Base-by-base conservation (phyloP, 2,329 filamentous ascomycete species). In the Diaporthe sp. region DNA sequence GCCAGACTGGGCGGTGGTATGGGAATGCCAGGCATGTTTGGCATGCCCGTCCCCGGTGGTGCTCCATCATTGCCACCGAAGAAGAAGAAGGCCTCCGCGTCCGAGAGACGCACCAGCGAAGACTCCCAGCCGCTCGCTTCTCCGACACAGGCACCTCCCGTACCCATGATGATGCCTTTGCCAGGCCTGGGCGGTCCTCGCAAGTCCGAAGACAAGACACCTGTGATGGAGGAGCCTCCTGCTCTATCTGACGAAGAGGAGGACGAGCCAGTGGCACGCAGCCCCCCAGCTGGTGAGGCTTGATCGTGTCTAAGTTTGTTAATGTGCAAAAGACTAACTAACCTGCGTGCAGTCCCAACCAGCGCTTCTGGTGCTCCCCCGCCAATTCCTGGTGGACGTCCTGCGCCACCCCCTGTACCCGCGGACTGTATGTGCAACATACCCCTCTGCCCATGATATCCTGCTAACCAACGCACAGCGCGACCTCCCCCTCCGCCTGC, bases 1-100 rank as follows among this genome's bases (percentile, higher is more conserved):
- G 97, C 97, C 61, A 98, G 98, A 86, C 97, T 99, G 94, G 98
- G 96, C 79, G 96, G 96, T 73, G 96, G 96, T 31, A 98, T 98
- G 95, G 95, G 95, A 62, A 98, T 98, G 93, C 92, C 95, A 82
- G 95, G 95, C 80, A 97, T 98, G 92, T 97, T 98, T 83, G 95
- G 94, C 25, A 90, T 95, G 82, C 90, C 92, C 22, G 89, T 93
- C 85, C 86, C 89, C 76, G 85, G 84, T 6, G 82, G 84, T 34
- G 84, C 85, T n/a, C 81, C 86, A 42, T 80, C 86, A 12, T n/a
- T 76, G 55, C 83, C 86, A 13, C 85, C 87, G 55, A 91, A 88
- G 82, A 92, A 92, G 84, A 92, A 92, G 83, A 90, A 90, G 81
- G 80, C 84, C 5, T 80, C 83, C 62, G 79, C 84, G 13, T 79